Percentiles rank a stretch among this genome's conserved stretches.
phyloP scores from a whole-genome alignment of 2,329 filamentous ascomycete genomes.

The Conoideocrella luteorostrata region DNA sequence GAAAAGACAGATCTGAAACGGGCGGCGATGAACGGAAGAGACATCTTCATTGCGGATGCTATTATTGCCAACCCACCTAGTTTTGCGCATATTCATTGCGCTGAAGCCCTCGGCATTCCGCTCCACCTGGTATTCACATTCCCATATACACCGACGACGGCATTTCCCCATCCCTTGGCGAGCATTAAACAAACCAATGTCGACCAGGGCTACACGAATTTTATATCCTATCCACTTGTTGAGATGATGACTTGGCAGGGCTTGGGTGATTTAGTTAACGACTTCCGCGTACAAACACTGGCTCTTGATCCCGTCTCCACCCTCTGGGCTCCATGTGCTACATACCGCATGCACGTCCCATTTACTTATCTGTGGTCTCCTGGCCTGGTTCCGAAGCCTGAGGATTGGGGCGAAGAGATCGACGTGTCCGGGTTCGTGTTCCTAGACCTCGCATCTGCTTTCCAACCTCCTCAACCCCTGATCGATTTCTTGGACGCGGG shows the following conservation, averaged over 20 bases:
- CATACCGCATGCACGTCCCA: conserved; percentile 67
- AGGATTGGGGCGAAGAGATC: conserved; percentile 63
- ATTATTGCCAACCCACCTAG: conserved; percentile 80
- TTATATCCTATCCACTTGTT: conserved; percentile 72
- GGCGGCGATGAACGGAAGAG: conserved; percentile 57
- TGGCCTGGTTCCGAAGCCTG: conserved; percentile 57
- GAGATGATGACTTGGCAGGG: conserved; percentile 92
- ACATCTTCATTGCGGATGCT: conserved; percentile 64
- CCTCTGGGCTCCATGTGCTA: conserved; percentile 68
- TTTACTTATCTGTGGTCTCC: conserved; percentile 71
- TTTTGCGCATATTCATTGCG: conserved; percentile 74
- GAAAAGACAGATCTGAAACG: conserved; percentile 49
- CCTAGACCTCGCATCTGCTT: conserved; percentile 59
- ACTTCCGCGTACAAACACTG: conserved; percentile 63
- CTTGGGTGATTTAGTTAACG: conserved; percentile 70
- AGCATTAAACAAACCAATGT: conserved; percentile 69
- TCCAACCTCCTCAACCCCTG: conserved; percentile 50
- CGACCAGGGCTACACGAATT: conserved; percentile 68
- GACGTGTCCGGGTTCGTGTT: conserved; percentile 77
- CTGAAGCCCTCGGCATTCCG: conserved; percentile 70
- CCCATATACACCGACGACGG: conserved; percentile 68
- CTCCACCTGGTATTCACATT: conserved; percentile 87
- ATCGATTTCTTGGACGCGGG: conserved; percentile 49
- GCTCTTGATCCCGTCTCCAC: conserved; percentile 68
- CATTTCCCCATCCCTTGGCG: conserved; percentile 71